These are phyloP conservation scores for Buddleja alternifolia DNA, from an alignment of 257 asterid species.

Conservation along the genomic window DNA sequence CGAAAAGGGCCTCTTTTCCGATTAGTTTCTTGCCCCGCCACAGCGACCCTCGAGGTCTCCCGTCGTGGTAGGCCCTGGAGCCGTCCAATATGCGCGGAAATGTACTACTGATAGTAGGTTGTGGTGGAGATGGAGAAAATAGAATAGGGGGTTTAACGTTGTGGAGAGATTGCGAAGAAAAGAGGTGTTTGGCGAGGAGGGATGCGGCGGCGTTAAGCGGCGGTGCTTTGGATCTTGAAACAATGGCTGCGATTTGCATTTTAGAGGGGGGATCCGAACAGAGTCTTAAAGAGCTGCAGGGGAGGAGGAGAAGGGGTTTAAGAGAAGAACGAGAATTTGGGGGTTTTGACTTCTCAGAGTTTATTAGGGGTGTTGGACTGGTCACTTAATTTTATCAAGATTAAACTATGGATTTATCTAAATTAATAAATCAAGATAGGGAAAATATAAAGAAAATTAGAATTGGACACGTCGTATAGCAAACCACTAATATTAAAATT, in stretches of 20 bases:
- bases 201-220: conserved; percentile 30
- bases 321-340: conserved; percentile 1
- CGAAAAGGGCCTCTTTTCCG: conserved; percentile 90
- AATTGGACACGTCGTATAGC: no score
- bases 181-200: conserved; percentile 25
- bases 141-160: conserved; percentile 2
- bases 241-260: conserved; percentile 42
- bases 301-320: conserved; percentile 32
- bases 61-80: conserved; percentile 72
- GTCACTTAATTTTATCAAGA: no score
- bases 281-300: not conserved
- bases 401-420: no score
- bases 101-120: not conserved
- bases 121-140: conserved; percentile 24
- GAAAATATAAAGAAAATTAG: no score
- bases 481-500: no score
- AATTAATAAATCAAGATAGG: no score
- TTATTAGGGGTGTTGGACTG: no score
- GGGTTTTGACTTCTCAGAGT: conserved; percentile 24
- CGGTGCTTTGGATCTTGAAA: conserved; percentile 40
- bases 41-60: conserved; percentile 87
- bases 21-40: conserved; percentile 94
- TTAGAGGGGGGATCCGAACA: conserved; percentile 1
- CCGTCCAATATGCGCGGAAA: conserved; percentile 28
- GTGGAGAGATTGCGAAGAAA: conserved; percentile 24